Conservation (phyloP, 768 basidiomycete genomes). For the Mycena chlorophos region DNA sequence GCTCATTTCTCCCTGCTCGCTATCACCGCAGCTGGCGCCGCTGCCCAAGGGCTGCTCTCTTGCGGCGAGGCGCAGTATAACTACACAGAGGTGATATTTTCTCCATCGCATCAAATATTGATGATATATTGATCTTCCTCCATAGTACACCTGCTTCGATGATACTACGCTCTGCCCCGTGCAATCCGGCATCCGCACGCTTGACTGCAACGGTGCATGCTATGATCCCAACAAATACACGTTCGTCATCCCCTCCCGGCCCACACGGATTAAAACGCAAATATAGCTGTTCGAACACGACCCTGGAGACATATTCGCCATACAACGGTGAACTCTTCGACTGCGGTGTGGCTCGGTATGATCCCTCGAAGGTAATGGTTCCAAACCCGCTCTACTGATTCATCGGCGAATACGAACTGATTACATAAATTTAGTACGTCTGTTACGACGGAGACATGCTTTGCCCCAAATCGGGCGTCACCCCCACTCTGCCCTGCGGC, state of each 20-base stretch:
- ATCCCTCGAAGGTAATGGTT: not conserved
- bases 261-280: too few species aligned
- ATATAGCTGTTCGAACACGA: not conserved
- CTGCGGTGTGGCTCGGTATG: not conserved
- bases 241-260: too few species aligned
- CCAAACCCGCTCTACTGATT: not conserved
- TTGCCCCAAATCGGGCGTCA: not conserved
- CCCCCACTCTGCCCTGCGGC: not conserved
- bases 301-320: not conserved
- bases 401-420: not conserved
- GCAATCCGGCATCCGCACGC: slow-evolving; percentile 5
- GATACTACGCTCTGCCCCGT: slow-evolving; percentile 18
- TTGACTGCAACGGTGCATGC: slow-evolving; percentile 16
- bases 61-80: not conserved
- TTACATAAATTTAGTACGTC: not conserved
- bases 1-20: too few species aligned
- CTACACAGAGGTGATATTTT: not conserved
- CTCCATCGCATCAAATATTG: not conserved
- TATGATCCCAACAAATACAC: slow-evolving; percentile 14
- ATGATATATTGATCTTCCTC: not conserved
- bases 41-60: not conserved
- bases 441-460: not conserved
- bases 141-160: slow-evolving; percentile 21
- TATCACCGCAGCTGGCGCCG: not conserved
- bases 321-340: not conserved